phyloP scores from a whole-genome alignment of 495 filamentous ascomycete species.

The Daldinia loculata region DNA sequence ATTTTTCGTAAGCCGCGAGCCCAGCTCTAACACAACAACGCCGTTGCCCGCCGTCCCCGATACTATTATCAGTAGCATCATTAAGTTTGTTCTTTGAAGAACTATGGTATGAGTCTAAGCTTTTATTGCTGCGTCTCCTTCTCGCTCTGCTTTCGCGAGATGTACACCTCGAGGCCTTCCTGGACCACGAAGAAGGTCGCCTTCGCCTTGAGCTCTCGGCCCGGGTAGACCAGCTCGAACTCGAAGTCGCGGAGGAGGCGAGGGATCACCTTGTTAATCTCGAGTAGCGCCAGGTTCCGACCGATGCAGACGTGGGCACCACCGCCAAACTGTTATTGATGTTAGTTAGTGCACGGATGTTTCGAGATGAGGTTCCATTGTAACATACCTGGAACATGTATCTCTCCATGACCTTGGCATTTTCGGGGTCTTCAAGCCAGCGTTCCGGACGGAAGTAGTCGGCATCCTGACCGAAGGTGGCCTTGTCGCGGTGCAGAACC shows the following conservation, averaged over 20 bases:
- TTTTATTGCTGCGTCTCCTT: slow-evolving; percentile 16
- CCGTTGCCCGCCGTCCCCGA: slow-evolving; percentile 37
- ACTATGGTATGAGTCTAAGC: not conserved
- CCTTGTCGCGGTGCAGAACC: slow-evolving; percentile 61
- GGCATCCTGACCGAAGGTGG: slow-evolving; percentile 70
- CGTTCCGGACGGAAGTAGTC: slow-evolving; percentile 69
- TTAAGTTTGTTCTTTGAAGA: slow-evolving; percentile 8
- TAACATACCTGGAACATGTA: slow-evolving; percentile 59
- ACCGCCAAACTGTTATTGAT: slow-evolving; percentile 55
- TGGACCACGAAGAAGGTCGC: slow-evolving; percentile 66
- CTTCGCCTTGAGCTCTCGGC: slow-evolving; percentile 55
- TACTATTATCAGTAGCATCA: slow-evolving; percentile 37
- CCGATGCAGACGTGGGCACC: slow-evolving; percentile 65
- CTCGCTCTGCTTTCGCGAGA: slow-evolving; percentile 40
- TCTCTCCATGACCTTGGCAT: slow-evolving; percentile 56
- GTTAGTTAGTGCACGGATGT: slow-evolving; percentile 3
- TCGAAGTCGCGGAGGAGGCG: slow-evolving; percentile 59
- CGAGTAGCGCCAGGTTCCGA: slow-evolving; percentile 62
- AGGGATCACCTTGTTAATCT: slow-evolving; percentile 66
- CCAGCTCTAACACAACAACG: slow-evolving; percentile 34
- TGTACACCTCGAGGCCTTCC: slow-evolving; percentile 56
- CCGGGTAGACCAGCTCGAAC: slow-evolving; percentile 59
- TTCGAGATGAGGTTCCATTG: not conserved
- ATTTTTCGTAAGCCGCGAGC: slow-evolving; percentile 29
- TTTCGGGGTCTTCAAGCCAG: slow-evolving; percentile 66